Evolutionary conservation across 2,329 filamentous ascomycete species (phyloP).

Genomic region (Fusarium fujikuroi): DNA sequence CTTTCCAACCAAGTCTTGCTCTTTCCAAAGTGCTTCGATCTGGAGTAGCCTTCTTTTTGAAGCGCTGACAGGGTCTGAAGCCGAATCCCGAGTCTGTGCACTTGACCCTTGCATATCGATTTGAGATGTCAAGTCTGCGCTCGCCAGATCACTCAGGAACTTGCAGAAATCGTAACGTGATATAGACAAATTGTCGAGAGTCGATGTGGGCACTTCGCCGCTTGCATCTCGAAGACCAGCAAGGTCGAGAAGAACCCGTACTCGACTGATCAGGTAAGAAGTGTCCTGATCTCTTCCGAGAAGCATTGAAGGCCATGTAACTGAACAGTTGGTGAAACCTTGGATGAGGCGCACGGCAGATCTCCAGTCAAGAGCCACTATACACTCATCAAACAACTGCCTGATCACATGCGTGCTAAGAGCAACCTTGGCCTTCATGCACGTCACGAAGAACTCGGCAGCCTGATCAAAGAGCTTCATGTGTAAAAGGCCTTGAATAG

Average conservation of each 20-base stretch:
- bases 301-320: constrained; percentile 45
- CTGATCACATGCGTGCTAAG: constrained; percentile 49
- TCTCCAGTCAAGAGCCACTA: constrained; percentile 55
- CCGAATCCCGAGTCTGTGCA: background rate
- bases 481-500: constrained; percentile 61
- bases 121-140: constrained; percentile 19
- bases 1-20: constrained; percentile 45
- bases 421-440: constrained; percentile 50
- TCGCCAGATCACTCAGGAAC: constrained; percentile 40
- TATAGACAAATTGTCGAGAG: constrained; percentile 44
- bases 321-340: constrained; percentile 40
- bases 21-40: constrained; percentile 50
- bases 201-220: constrained; percentile 8
- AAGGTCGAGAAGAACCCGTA: constrained; percentile 51
- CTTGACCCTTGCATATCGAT: background rate
- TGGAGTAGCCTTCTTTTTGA: constrained; percentile 47
- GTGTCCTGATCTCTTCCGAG: constrained; percentile 33
- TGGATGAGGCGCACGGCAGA: constrained; percentile 48
- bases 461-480: constrained; percentile 59
- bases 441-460: constrained; percentile 54
- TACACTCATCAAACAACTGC: constrained; percentile 55
- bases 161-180: constrained; percentile 31
- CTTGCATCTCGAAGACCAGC: constrained; percentile 45
- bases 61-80: background rate
- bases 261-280: constrained; percentile 46